These are phyloP conservation scores for Lophiotrema nucula DNA, from an alignment of 495 filamentous ascomycete species.

Conservation along the genomic window DNA sequence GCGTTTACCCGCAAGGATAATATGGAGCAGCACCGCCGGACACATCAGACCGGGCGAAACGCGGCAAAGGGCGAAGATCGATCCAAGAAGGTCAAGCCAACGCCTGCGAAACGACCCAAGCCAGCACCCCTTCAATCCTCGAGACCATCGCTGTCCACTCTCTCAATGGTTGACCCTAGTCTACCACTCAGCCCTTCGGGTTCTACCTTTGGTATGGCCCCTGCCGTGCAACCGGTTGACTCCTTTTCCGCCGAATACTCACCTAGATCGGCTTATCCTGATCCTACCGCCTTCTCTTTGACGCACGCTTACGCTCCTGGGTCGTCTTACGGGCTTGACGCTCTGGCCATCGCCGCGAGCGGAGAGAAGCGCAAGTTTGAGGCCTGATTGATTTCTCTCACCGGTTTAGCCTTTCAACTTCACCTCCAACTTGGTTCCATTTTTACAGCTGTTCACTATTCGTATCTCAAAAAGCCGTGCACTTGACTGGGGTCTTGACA, in stretches of 20 bases:
- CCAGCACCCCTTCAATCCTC: slow-evolving; percentile 21
- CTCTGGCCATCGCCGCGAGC: slow-evolving; percentile 33
- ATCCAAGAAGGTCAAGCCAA: slow-evolving; percentile 26
- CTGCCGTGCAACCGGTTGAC: slow-evolving; percentile 25
- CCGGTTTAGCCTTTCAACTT: no score
- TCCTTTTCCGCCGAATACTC: slow-evolving; percentile 20
- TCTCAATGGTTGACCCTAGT: slow-evolving; percentile 20
- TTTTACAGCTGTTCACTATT: no score
- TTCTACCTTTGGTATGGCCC: slow-evolving; percentile 17
- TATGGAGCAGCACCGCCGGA: slow-evolving; percentile 96
- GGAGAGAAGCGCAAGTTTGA: slow-evolving; percentile 37
- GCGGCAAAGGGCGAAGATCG: slow-evolving; percentile 24
- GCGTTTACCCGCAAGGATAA: slow-evolving; percentile 96
- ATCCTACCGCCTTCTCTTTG: slow-evolving; percentile 18
- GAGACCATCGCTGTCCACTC: slow-evolving; percentile 9
- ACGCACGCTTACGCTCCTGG: slow-evolving; percentile 14
- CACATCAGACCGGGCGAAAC: slow-evolving; percentile 57
- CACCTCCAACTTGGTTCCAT: no score
- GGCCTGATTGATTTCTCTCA: slow-evolving; percentile 4
- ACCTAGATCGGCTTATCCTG: slow-evolving; percentile 21
- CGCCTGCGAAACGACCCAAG: slow-evolving; percentile 26
- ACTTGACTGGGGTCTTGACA: no score
- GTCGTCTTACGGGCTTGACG: slow-evolving; percentile 33
- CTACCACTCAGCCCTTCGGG: slow-evolving; percentile 14
- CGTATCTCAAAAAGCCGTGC: no score